phyloP scores from a whole-genome alignment of 192 early-diverging fungal genomes.

The Jimgerdemannia lactiflua region DNA sequence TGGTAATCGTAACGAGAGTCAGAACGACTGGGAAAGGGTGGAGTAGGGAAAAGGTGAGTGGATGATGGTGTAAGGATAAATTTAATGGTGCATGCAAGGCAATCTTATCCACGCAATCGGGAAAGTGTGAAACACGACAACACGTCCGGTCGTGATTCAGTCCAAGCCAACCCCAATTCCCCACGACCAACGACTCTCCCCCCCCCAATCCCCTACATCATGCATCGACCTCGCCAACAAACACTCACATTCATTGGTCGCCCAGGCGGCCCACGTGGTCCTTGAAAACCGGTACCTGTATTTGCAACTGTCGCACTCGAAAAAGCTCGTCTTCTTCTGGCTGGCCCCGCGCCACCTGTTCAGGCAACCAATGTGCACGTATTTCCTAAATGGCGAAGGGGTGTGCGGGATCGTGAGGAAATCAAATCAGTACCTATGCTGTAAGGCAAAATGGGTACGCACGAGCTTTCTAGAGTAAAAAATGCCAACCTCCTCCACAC shows the following conservation, averaged over 20 bases:
- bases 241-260: conserved; percentile 45
- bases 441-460: too few relatives aligned
- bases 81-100: conserved; percentile 24
- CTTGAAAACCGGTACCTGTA: conserved; percentile 52
- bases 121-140: conserved; percentile 17
- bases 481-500: too few relatives aligned
- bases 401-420: background rate
- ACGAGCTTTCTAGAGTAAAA: too few relatives aligned
- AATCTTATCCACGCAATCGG: conserved; percentile 29
- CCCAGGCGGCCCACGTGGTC: conserved; percentile 40
- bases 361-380: conserved; percentile 47
- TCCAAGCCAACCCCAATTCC: background rate
- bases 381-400: conserved; percentile 9
- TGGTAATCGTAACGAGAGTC: conserved; percentile 15
- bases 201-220: background rate
- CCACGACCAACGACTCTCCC: background rate
- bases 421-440: too few relatives aligned
- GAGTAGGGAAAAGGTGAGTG: background rate
- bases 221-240: background rate
- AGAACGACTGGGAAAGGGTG: conserved; percentile 26
- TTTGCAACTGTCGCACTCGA: conserved; percentile 59
- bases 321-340: conserved; percentile 51
- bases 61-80: conserved; percentile 14
- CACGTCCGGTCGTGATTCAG: conserved; percentile 1
- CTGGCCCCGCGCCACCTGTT: conserved; percentile 51